Percentiles rank a stretch among this genome's conserved stretches.
phyloP scores from a whole-genome alignment of 1,139 yeast genomes.

The Casaregolazyma lundiana region DNA sequence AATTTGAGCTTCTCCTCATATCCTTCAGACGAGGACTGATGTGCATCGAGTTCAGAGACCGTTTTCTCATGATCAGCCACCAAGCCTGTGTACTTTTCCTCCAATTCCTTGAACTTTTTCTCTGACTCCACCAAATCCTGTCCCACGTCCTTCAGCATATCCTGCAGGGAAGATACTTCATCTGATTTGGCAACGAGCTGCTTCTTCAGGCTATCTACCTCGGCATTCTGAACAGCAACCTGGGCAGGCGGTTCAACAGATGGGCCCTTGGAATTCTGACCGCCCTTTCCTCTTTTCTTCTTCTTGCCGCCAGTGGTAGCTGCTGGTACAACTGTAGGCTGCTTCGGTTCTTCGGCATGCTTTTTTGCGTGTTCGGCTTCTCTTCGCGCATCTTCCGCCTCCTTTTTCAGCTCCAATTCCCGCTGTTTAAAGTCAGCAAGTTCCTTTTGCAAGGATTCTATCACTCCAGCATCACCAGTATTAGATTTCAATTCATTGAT shows the following conservation, averaged over 20 bases:
- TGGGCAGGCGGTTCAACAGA: neutral
- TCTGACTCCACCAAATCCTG: slow-evolving; percentile 21
- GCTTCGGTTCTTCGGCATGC: neutral
- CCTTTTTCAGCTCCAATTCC: slow-evolving; percentile 13
- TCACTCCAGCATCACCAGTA: slow-evolving; percentile 17
- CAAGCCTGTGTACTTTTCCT: slow-evolving; percentile 17
- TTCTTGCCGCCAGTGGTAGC: slow-evolving; percentile 18
- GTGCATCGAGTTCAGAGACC: slow-evolving; percentile 30
- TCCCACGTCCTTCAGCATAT: slow-evolving; percentile 11
- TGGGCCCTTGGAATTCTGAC: slow-evolving; percentile 5
- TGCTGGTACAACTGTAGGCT: slow-evolving; percentile 1
- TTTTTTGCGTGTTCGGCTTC: neutral
- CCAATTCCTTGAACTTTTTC: slow-evolving; percentile 15
- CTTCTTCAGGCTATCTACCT: slow-evolving; percentile 6
- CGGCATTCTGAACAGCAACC: slow-evolving; percentile 7
- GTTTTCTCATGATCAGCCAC: slow-evolving; percentile 27
- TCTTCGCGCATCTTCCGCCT: slow-evolving; percentile 13
- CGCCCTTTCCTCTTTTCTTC: slow-evolving; percentile 24
- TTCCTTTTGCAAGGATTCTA: slow-evolving; percentile 1
- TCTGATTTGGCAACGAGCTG: slow-evolving; percentile 7
- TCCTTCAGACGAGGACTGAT: neutral
- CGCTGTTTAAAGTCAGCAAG: slow-evolving; percentile 1
- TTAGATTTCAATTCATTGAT: slow-evolving; percentile 19
- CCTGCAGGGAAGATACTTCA: slow-evolving; percentile 4
- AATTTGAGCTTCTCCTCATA: neutral